Evolutionary conservation across 2,329 filamentous ascomycete genomes (phyloP).

Genomic region (Diaporthe vexans): DNA sequence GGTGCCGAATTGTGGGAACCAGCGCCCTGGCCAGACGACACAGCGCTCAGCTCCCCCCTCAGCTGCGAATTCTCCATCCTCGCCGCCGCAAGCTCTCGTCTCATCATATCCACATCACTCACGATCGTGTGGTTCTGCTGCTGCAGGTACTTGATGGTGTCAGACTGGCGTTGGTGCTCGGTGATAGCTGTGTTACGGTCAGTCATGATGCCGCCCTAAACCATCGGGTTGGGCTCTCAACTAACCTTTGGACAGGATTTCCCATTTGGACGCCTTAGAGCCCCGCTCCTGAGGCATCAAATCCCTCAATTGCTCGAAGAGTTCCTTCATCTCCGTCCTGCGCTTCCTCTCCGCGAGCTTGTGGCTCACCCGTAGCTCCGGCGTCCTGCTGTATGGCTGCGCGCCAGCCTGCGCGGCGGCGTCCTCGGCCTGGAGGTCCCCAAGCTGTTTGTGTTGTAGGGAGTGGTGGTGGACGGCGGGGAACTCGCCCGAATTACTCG

Average conservation of each 20-base stretch:
- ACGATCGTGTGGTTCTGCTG: conserved; percentile 58
- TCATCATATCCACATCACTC: conserved; percentile 62
- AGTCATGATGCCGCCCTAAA: not conserved
- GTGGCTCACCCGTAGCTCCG: conserved; percentile 85
- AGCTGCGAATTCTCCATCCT: conserved; percentile 65
- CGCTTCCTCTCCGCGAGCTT: conserved; percentile 89
- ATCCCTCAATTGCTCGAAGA: conserved; percentile 85
- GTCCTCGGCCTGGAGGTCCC: conserved; percentile 74
- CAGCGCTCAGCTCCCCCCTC: conserved; percentile 52
- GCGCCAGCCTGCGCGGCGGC: conserved; percentile 65
- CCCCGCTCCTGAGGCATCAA: conserved; percentile 85
- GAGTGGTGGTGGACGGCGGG: conserved; percentile 79
- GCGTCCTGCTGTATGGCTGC: conserved; percentile 86
- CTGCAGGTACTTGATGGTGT: conserved; percentile 62
- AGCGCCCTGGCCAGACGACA: conserved; percentile 45
- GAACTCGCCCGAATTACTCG: conserved; percentile 67
- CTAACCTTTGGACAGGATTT: conserved; percentile 87
- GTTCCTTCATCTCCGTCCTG: conserved; percentile 88
- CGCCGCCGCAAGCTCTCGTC: conserved; percentile 63
- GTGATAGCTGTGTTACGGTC: conserved; percentile 65
- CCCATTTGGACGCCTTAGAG: conserved; percentile 91
- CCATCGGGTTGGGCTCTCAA: conserved; percentile 15
- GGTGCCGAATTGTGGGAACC: conserved; percentile 42
- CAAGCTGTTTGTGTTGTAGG: conserved; percentile 80
- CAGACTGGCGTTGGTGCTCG: conserved; percentile 70